Evolutionary conservation across 179 eudicot genomes (phyloP).

Genomic region (Beta macrorhiza): DNA sequence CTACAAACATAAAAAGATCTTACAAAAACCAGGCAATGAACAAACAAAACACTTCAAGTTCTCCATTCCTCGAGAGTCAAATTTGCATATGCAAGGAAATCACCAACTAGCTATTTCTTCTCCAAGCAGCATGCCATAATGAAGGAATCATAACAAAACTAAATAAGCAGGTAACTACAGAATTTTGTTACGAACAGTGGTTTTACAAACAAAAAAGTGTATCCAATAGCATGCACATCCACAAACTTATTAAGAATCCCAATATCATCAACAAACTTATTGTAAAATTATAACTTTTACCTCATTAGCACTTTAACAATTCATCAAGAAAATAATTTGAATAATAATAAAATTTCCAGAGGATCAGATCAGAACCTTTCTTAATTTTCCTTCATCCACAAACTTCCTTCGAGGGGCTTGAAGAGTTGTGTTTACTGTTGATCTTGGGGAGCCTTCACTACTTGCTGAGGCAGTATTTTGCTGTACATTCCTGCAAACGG

Average conservation of each 20-base stretch:
- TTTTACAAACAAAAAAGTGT: neutral
- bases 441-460: constrained; percentile 67
- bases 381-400: constrained; percentile 95
- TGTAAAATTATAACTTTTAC: neutral
- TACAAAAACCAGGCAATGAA: neutral
- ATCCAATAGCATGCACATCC: neutral
- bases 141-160: neutral
- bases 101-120: neutral
- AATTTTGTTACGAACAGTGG: neutral
- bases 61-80: neutral
- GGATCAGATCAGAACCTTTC: constrained; percentile 56
- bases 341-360: neutral
- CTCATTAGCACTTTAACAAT: neutral
- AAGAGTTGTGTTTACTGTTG: constrained; percentile 66
- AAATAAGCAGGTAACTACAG: neutral
- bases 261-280: neutral
- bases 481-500: constrained; percentile 68
- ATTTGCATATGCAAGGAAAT: neutral
- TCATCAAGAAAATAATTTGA: neutral
- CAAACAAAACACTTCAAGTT: neutral
- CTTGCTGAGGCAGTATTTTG: constrained; percentile 52
- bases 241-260: neutral
- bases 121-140: constrained; percentile 5
- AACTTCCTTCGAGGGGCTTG: constrained; percentile 95
- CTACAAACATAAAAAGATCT: neutral